Evolutionary conservation across 208 protist genomes (phyloP).

Genomic region (Wallacemonas rigidus): DNA sequence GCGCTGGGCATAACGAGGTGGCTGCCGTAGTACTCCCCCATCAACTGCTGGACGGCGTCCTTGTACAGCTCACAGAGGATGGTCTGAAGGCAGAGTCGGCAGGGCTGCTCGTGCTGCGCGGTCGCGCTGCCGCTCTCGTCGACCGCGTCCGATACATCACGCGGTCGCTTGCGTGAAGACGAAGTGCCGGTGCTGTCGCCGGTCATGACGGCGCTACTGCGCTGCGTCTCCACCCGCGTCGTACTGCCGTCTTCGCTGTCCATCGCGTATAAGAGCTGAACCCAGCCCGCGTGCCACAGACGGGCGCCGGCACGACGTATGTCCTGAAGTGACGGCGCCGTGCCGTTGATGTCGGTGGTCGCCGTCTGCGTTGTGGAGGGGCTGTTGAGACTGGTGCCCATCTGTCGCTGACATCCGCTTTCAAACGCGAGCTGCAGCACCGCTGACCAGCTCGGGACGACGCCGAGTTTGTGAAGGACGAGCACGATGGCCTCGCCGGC

Average conservation of each 20-base stretch:
- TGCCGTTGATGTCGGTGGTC: no score
- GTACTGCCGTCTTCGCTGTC: neutral
- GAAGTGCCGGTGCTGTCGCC: neutral
- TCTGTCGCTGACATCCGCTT: no score
- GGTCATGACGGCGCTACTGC: neutral
- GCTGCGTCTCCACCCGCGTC: neutral
- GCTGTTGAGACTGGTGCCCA: no score
- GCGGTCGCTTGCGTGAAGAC: neutral
- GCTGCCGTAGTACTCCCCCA: constrained; percentile 31
- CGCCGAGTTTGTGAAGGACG: constrained; percentile 60
- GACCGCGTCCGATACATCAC: neutral
- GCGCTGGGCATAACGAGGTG: constrained; percentile 14
- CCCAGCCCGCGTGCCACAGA: constrained; percentile 52
- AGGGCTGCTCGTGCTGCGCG: constrained; percentile 27
- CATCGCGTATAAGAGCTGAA: constrained; percentile 36
- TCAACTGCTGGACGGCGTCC: constrained; percentile 30
- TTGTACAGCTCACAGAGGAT: constrained; percentile 35
- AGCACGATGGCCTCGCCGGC: constrained; percentile 53
- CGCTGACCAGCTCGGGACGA: constrained; percentile 38
- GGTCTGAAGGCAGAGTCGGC: constrained; percentile 36
- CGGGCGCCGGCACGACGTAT: constrained; percentile 25
- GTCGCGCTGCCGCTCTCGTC: neutral
- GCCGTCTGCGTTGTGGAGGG: no score
- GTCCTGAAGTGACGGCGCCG: no score
- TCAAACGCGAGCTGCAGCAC: constrained; percentile 40